Percentiles rank a stretch among this genome's conserved stretches.
phyloP scores from a whole-genome alignment of 2,329 filamentous ascomycete genomes.

The Colletotrichum musicola region DNA sequence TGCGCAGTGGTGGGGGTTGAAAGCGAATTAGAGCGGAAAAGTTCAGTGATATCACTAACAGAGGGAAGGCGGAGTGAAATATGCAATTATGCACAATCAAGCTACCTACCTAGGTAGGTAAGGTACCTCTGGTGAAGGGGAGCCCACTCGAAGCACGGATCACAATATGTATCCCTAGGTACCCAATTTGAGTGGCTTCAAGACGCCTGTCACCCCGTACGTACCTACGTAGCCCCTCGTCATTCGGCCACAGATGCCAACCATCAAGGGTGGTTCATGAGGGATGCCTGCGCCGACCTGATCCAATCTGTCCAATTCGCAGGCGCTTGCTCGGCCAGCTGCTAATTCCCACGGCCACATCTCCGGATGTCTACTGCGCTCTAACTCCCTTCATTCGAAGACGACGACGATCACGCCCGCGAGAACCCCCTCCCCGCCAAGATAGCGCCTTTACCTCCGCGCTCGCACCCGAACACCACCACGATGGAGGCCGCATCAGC shows the following conservation, averaged over 20 bases:
- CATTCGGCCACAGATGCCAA: slow-evolving; percentile 34
- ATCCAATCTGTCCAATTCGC: slow-evolving; percentile 37
- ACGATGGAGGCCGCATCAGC: slow-evolving; percentile 94
- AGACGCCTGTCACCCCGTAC: slow-evolving; percentile 28
- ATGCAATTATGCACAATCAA: too few relatives aligned
- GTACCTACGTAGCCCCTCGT: slow-evolving; percentile 29
- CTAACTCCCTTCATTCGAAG: background rate
- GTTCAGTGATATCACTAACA: too few relatives aligned
- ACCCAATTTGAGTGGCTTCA: slow-evolving; percentile 20
- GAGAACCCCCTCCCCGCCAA: slow-evolving; percentile 35
- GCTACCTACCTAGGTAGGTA: too few relatives aligned
- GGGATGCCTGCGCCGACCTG: slow-evolving; percentile 39
- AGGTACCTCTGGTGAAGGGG: background rate
- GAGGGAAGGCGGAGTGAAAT: too few relatives aligned
- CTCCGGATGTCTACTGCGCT: slow-evolving; percentile 15
- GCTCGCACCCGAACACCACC: slow-evolving; percentile 40
- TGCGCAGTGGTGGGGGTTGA: slow-evolving; percentile 19
- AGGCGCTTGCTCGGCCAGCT: slow-evolving; percentile 35
- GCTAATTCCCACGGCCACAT: slow-evolving; percentile 4
- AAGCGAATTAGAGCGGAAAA: background rate
- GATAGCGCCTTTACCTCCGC: slow-evolving; percentile 36
- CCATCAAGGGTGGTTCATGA: slow-evolving; percentile 33
- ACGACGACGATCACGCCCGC: slow-evolving; percentile 15
- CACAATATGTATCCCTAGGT: slow-evolving; percentile 28
- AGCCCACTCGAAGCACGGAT: slow-evolving; percentile 24